These are phyloP conservation scores for Metschnikowia dekortorum DNA, from an alignment of 805 yeast genomes.

Conservation along the genomic window DNA sequence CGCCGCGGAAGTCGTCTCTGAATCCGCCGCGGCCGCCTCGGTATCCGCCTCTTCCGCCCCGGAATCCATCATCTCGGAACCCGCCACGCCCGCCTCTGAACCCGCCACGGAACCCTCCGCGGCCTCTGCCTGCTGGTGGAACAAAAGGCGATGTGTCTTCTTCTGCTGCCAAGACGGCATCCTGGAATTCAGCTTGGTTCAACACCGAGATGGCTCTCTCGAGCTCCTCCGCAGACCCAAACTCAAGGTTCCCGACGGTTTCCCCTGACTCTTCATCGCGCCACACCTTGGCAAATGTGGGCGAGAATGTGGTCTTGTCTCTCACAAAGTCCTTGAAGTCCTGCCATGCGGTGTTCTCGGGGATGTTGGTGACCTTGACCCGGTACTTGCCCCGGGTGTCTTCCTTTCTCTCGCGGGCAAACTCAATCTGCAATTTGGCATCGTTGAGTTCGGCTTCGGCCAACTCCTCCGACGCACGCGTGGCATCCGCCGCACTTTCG, in stretches of 20 bases:
- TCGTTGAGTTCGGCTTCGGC: slow-evolving; percentile 46
- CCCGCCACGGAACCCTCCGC: slow-evolving; percentile 43
- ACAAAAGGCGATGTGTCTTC: slow-evolving; percentile 66
- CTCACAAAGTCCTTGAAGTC: slow-evolving; percentile 87
- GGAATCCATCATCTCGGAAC: slow-evolving; percentile 26
- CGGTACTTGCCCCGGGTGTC: slow-evolving; percentile 70
- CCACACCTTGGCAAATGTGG: slow-evolving; percentile 55
- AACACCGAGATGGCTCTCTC: slow-evolving; percentile 68
- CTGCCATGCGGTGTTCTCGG: slow-evolving; percentile 81
- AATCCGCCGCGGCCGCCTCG: slow-evolving; percentile 47
- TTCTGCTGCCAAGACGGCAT: slow-evolving; percentile 66
- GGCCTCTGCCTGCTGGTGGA: slow-evolving; percentile 43
- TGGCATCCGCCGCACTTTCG: slow-evolving; percentile 55
- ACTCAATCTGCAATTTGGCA: slow-evolving; percentile 47
- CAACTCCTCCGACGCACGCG: slow-evolving; percentile 45
- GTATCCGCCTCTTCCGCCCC: slow-evolving; percentile 31
- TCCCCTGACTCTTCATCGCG: slow-evolving; percentile 45
- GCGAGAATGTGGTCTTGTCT: slow-evolving; percentile 60
- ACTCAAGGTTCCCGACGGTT: slow-evolving; percentile 51
- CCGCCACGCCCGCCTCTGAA: slow-evolving; percentile 40
- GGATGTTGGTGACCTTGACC: slow-evolving; percentile 64
- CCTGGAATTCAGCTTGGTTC: slow-evolving; percentile 68
- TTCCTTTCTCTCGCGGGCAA: slow-evolving; percentile 52
- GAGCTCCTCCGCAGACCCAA: slow-evolving; percentile 65
- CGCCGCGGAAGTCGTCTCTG: slow-evolving; percentile 23